Conservation (phyloP, 2,329 filamentous ascomycete species). For the Alternaria metachromatica region DNA sequence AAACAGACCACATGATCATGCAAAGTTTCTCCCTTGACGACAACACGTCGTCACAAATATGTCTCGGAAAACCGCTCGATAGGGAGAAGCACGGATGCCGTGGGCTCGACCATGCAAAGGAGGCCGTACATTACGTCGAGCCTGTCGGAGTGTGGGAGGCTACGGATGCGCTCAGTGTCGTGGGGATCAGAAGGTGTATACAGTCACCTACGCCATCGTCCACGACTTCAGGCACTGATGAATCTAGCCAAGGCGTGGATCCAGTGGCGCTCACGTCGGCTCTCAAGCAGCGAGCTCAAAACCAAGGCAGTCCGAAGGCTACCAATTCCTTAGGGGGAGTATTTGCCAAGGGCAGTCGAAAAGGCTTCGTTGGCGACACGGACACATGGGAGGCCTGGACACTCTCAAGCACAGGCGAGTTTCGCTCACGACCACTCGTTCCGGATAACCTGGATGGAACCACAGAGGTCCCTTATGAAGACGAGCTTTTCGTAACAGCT, state of each 20-base stretch:
- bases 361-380: conserved; percentile 20
- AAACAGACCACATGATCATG: conserved; percentile 68
- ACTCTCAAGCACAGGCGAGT: conserved; percentile 55
- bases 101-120: conserved; percentile 52
- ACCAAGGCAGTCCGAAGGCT: conserved; percentile 16
- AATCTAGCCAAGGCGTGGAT: conserved; percentile 18
- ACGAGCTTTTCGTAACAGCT: conserved; percentile 68
- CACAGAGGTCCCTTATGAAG: conserved; percentile 26
- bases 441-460: conserved; percentile 24
- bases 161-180: conserved; percentile 64
- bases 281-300: conserved; percentile 37
- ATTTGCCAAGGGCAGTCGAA: conserved; percentile 8
- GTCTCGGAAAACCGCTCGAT: conserved; percentile 57
- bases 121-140: conserved; percentile 61
- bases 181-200: conserved; percentile 65
- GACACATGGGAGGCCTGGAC: conserved; percentile 63
- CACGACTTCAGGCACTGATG: conserved; percentile 35
- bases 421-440: conserved; percentile 50
- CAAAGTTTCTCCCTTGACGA: conserved; percentile 67
- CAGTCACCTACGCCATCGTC: conserved; percentile 37
- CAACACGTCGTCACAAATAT: conserved; percentile 60
- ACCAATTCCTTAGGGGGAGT: conserved; percentile 9
- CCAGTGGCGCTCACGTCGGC: conserved; percentile 27
- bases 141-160: conserved; percentile 71
- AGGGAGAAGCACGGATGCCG: conserved; percentile 41